Conservation (phyloP, 1,284 basidiomycete species). For the Fomitiporia mediterranea region DNA sequence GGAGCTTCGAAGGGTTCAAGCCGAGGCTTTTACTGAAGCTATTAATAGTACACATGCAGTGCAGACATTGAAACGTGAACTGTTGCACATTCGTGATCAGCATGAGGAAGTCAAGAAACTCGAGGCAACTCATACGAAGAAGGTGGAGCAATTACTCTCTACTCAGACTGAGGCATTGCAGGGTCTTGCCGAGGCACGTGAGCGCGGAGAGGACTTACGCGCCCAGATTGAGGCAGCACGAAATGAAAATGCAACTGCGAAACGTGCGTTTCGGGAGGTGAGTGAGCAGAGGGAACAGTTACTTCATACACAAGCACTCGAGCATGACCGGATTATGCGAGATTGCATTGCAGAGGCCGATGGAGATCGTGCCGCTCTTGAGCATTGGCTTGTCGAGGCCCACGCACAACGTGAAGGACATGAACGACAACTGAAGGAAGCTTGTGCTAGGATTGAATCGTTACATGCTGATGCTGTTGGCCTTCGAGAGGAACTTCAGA, state of each 20-base stretch:
- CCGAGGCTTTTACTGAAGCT: conserved; percentile 64
- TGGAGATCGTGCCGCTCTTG: conserved; percentile 84
- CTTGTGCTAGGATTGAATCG: conserved; percentile 51
- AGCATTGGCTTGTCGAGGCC: conserved; percentile 79
- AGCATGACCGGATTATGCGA: conserved; percentile 79
- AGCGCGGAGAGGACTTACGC: conserved; percentile 67
- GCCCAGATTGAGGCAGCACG: conserved; percentile 64
- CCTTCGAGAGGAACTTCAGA: conserved; percentile 62
- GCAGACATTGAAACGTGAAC: conserved; percentile 65
- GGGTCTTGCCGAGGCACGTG: conserved; percentile 68
- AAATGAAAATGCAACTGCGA: conserved; percentile 61
- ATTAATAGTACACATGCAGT: conserved; percentile 58
- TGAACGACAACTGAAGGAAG: conserved; percentile 57
- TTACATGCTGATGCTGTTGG: conserved; percentile 59
- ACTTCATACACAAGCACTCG: conserved; percentile 66
- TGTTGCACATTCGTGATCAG: conserved; percentile 55
- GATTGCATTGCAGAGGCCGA: conserved; percentile 90
- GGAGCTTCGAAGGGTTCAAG: conserved; percentile 52
- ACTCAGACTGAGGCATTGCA: conserved; percentile 68
- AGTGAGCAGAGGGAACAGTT: conserved; percentile 72
- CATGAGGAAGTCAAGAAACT: conserved; percentile 70
- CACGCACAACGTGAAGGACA: conserved; percentile 57
- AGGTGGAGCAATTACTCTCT: conserved; percentile 60
- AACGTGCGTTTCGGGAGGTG: conserved; percentile 59
- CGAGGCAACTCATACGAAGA: conserved; percentile 62